Percentiles rank a stretch among this genome's conserved stretches.
phyloP scores from a whole-genome alignment of 129 eudicot genomes.

The Logfia minima region DNA sequence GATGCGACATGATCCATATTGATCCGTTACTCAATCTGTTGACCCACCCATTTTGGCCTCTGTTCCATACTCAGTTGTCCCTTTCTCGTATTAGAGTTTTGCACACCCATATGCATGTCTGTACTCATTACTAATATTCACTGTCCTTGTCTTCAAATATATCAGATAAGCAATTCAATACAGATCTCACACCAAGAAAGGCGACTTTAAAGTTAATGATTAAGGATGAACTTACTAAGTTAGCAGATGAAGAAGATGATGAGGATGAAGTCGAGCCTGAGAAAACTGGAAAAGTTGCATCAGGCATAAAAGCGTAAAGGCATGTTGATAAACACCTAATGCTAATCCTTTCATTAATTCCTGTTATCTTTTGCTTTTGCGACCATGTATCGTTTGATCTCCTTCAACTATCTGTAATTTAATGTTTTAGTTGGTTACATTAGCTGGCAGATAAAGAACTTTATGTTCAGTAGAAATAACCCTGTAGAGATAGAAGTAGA shows the following conservation, averaged over 20 bases:
- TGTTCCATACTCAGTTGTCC: not conserved
- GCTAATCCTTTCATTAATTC: not conserved
- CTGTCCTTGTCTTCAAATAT: slow-evolving; percentile 1
- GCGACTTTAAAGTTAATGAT: slow-evolving; percentile 63
- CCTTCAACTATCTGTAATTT: slow-evolving; percentile 26
- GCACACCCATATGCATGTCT: not conserved
- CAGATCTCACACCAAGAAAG: slow-evolving; percentile 69
- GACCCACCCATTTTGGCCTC: not conserved
- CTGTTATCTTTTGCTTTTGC: slow-evolving; percentile 10
- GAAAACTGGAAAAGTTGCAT: slow-evolving; percentile 42
- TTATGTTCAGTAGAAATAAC: slow-evolving; percentile 20
- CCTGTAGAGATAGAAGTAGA: slow-evolving; percentile 30
- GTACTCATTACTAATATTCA: slow-evolving; percentile 4
- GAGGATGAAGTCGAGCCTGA: slow-evolving; percentile 46
- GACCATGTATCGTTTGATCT: slow-evolving; percentile 19
- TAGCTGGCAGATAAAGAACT: slow-evolving; percentile 14
- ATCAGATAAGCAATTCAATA: slow-evolving; percentile 57
- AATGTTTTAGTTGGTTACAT: slow-evolving; percentile 25
- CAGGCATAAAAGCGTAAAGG: slow-evolving; percentile 18
- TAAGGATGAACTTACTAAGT: slow-evolving; percentile 79
- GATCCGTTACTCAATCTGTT: too few relatives aligned
- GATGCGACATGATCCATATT: not conserved
- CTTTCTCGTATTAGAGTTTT: not conserved
- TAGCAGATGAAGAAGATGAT: slow-evolving; percentile 70
- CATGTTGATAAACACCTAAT: slow-evolving; percentile 6